Percentiles rank a stretch among this genome's conserved stretches.
Conservation (phyloP, 2,329 filamentous ascomycete species). For the Penicillium italicum region DNA sequence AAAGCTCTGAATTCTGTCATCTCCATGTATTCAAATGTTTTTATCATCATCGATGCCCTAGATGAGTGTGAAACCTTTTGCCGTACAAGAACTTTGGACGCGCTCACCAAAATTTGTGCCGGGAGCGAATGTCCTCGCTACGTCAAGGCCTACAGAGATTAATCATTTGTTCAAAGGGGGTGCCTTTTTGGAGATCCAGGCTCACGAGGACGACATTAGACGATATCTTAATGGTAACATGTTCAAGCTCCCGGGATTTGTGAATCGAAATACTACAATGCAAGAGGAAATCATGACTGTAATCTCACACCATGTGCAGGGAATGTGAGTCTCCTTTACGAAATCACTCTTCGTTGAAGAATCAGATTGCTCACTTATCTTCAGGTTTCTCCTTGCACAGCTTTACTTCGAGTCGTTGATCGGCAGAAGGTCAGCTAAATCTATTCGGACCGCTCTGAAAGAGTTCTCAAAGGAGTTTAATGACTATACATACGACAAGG, state of each 20-base stretch:
- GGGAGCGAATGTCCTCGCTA: slow-evolving; percentile 30
- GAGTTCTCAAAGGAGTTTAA: slow-evolving; percentile 29
- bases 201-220: slow-evolving; percentile 31
- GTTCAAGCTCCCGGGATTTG: slow-evolving; percentile 13
- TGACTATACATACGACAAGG: slow-evolving; percentile 30
- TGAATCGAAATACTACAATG: slow-evolving; percentile 13
- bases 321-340: slow-evolving; percentile 32
- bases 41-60: slow-evolving; percentile 33
- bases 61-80: slow-evolving; percentile 26
- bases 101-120: slow-evolving; percentile 23
- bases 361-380: not conserved
- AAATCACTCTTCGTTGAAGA: not conserved
- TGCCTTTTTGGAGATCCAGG: slow-evolving; percentile 31
- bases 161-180: slow-evolving; percentile 16
- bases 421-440: slow-evolving; percentile 23
- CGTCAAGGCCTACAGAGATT: slow-evolving; percentile 32
- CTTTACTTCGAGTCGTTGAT: slow-evolving; percentile 24
- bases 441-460: slow-evolving; percentile 32
- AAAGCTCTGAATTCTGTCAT: slow-evolving; percentile 16
- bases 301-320: slow-evolving; percentile 27
- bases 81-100: slow-evolving; percentile 3
- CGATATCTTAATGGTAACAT: slow-evolving; percentile 30
- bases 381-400: slow-evolving; percentile 29
- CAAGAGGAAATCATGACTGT: slow-evolving; percentile 19
- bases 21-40: slow-evolving; percentile 16